Percentiles rank a stretch among this genome's conserved stretches.
Conservation (phyloP, 2,329 filamentous ascomycete species). For the Exserohilum turcica region DNA sequence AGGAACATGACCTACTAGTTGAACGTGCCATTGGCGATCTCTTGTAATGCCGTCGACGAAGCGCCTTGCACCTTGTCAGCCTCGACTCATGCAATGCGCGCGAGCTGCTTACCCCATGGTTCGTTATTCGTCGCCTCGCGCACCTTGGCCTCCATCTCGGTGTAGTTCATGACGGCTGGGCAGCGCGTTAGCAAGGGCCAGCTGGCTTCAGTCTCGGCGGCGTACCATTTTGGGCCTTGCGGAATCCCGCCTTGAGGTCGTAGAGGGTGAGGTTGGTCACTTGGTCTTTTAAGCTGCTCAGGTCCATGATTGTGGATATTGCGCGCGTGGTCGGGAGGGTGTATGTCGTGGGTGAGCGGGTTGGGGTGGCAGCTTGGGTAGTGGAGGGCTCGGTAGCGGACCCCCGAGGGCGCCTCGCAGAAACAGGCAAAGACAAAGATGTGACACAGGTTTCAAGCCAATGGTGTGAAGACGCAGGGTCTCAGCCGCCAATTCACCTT, state of each 20-base stretch:
- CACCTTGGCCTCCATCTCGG: slow-evolving; percentile 73
- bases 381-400: slow-evolving; percentile 16
- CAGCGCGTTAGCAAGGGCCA: slow-evolving; percentile 34
- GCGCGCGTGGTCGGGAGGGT: slow-evolving; percentile 8
- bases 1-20: slow-evolving; percentile 75
- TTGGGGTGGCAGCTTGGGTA: slow-evolving; percentile 12
- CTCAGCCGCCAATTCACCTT: no score
- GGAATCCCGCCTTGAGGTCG: slow-evolving; percentile 91
- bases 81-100: slow-evolving; percentile 45
- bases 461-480: no score
- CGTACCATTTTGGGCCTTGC: slow-evolving; percentile 95
- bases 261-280: slow-evolving; percentile 93
- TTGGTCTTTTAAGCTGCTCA: slow-evolving; percentile 81
- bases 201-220: slow-evolving; percentile 16
- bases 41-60: slow-evolving; percentile 88
- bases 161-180: slow-evolving; percentile 95
- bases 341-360: slow-evolving; percentile 6
- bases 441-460: neutral
- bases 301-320: slow-evolving; percentile 69
- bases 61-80: slow-evolving; percentile 56
- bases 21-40: slow-evolving; percentile 96
- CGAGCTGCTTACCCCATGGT: slow-evolving; percentile 79
- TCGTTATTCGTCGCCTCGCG: slow-evolving; percentile 99
- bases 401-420: slow-evolving; percentile 10
- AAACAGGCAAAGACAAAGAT: neutral